Percentiles rank a stretch among this genome's conserved stretches.
These are phyloP conservation scores for Apiotrichum akiyoshidainum DNA, from an alignment of 1,284 basidiomycete genomes.

Conservation along the genomic window DNA sequence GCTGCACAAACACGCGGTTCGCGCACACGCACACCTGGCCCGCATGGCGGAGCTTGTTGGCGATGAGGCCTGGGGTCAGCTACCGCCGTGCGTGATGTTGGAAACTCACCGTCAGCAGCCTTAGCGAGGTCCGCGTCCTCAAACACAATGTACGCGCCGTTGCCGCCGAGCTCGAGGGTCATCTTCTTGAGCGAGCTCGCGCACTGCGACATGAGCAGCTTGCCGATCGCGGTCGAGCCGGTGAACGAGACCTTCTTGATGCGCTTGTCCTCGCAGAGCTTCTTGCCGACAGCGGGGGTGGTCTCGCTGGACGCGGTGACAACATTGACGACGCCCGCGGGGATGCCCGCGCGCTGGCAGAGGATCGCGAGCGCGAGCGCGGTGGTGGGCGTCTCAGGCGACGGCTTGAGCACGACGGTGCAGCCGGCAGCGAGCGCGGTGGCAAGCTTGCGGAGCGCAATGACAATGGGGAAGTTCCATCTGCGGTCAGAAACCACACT, in stretches of 20 bases:
- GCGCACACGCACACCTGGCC: slow-evolving; percentile 68
- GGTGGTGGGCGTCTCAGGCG: slow-evolving; percentile 83
- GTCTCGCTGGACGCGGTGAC: slow-evolving; percentile 66
- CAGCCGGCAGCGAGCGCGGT: slow-evolving; percentile 70
- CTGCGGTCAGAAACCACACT: slow-evolving; percentile 8
- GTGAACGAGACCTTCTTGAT: slow-evolving; percentile 80
- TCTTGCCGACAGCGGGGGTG: slow-evolving; percentile 26
- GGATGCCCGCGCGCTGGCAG: slow-evolving; percentile 60
- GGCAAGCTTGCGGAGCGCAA: slow-evolving; percentile 68
- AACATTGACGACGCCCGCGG: slow-evolving; percentile 83
- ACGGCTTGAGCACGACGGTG: slow-evolving; percentile 58
- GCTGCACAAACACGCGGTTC: slow-evolving; percentile 79
- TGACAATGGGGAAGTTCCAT: slow-evolving; percentile 82
- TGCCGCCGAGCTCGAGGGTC: slow-evolving; percentile 50
- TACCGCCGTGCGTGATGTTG: no score
- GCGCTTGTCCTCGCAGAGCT: slow-evolving; percentile 31
- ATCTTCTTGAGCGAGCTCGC: slow-evolving; percentile 50
- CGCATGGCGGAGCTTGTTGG: slow-evolving; percentile 80
- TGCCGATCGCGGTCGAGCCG: slow-evolving; percentile 61
- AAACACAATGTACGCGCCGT: slow-evolving; percentile 46
- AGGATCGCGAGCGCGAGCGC: slow-evolving; percentile 60
- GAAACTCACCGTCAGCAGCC: slow-evolving; percentile 30
- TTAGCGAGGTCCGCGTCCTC: slow-evolving; percentile 46
- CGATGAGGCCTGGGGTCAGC: slow-evolving; percentile 54
- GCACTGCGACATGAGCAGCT: slow-evolving; percentile 21